Percentiles rank a stretch among this genome's conserved stretches.
Evolutionary conservation across 306 rosid species (phyloP).

Genomic region (Pueraria montana): DNA sequence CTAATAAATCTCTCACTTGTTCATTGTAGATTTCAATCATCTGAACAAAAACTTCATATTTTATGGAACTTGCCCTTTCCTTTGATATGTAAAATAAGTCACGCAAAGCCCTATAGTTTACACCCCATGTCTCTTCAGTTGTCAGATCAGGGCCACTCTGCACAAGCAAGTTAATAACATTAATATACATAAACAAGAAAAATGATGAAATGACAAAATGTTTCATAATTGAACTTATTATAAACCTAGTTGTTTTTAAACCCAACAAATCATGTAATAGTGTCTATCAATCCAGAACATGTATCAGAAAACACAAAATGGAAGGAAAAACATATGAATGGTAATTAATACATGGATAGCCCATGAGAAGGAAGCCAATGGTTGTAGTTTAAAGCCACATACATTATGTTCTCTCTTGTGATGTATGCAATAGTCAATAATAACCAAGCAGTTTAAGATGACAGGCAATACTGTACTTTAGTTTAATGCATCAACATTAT

Average conservation of each 20-base stretch:
- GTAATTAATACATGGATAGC: conserved; percentile 15
- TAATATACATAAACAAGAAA: conserved; percentile 14
- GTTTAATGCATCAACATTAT: conserved; percentile 26
- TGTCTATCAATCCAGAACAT: neutral
- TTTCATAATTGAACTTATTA: neutral
- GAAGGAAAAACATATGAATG: conserved; percentile 28
- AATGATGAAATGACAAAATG: conserved; percentile 4
- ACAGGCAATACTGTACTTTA: conserved; percentile 12
- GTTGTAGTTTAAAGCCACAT: too few species aligned
- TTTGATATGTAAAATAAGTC: conserved; percentile 92
- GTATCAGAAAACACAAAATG: conserved; percentile 4
- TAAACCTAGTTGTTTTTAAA: neutral
- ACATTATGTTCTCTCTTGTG: conserved; percentile 10
- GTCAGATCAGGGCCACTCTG: conserved; percentile 98
- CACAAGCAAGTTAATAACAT: conserved; percentile 38
- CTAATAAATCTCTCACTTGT: conserved; percentile 96
- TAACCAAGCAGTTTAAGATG: conserved; percentile 20
- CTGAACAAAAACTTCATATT: conserved; percentile 95
- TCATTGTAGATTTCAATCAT: conserved; percentile 99
- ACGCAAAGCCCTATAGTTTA: conserved; percentile 89
- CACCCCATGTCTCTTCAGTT: conserved; percentile 94
- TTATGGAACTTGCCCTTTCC: conserved; percentile 66
- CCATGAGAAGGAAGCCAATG: neutral
- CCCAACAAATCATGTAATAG: neutral
- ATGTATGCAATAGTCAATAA: conserved; percentile 27